Base-by-base conservation (phyloP, 345 rosid species). In the Barbarea vulgaris region DNA sequence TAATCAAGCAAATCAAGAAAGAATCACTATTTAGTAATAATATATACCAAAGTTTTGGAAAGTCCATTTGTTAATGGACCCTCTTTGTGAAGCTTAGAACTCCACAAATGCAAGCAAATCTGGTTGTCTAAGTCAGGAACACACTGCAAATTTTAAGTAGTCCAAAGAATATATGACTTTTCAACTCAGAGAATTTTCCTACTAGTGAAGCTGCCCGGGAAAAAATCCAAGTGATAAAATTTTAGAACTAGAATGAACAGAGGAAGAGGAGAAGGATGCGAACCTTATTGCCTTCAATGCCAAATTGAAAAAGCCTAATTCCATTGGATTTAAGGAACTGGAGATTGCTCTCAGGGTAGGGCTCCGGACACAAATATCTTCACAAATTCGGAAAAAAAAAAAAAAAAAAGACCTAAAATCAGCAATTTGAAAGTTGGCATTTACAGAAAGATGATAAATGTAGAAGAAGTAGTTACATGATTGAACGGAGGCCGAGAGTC, bases 361-460 rank as follows among this genome's bases (percentile, higher is more conserved):
- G 85, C 86, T 95, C 99, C 12, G 99, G 96, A 52, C 99, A 95
- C 74, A 95, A 47, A 73, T 87, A 91, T 83, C 99, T 95, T 68
- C 48, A 53, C 36, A 56, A 30, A 52, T 27, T 27, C 14, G 34
- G 9, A 30, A 63, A 62, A 15, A 33, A 56, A 14, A 30, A 63
- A 62, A 15, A 33, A 56, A 15, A 2, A 10, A 9, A 22, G n/a
- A 52, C 22, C 56, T 9, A 34, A 7, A 76, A 66, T 59, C 51
- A 78, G 77, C n/a, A 33, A 78, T 59, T 48, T 3, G 3, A 7
- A 54, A 25, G 65, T 5, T 51, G 28, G 30, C 14, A 46, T 5
- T 15, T 4, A 24, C 8, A 28, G 0, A 19, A 25, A 71, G 34
- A 70, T 44, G 55, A 42, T 19, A 21, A 19, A 57, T 69, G 28